phyloP scores from a whole-genome alignment of 768 basidiomycete species.

The Tulasnella sp. region DNA sequence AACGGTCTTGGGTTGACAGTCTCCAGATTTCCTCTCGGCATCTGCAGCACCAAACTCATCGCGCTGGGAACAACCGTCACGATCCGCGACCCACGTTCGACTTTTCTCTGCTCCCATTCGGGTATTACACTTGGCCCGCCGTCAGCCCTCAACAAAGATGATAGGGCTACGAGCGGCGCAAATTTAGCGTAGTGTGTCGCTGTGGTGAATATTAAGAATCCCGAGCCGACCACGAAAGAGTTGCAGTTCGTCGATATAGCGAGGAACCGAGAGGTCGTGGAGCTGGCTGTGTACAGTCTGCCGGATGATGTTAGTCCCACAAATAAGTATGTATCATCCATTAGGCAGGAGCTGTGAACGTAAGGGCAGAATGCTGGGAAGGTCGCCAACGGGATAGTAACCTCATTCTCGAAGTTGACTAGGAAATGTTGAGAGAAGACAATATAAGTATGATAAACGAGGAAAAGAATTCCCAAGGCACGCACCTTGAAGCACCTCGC shows the following conservation, averaged over 20 bases:
- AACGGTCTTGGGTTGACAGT: slow-evolving; percentile 88
- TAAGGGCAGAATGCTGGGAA: slow-evolving; percentile 55
- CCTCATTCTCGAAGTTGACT: slow-evolving; percentile 22
- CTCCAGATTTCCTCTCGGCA: slow-evolving; percentile 96
- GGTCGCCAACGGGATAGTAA: slow-evolving; percentile 24
- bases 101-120: slow-evolving; percentile 58
- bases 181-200: slow-evolving; percentile 72
- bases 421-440: background rate
- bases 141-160: slow-evolving; percentile 17
- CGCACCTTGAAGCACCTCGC: slow-evolving; percentile 23
- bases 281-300: slow-evolving; percentile 45
- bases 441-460: background rate
- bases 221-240: slow-evolving; percentile 58
- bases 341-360: slow-evolving; percentile 22
- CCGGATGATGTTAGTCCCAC: slow-evolving; percentile 56
- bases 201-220: slow-evolving; percentile 77
- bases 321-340: slow-evolving; percentile 29
- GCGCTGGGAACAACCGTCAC: slow-evolving; percentile 77
- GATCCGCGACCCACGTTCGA: slow-evolving; percentile 84
- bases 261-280: slow-evolving; percentile 18
- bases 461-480: background rate
- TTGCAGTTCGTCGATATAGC: slow-evolving; percentile 31
- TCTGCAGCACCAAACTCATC: slow-evolving; percentile 88
- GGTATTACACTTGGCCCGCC: background rate
- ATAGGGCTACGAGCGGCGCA: slow-evolving; percentile 38